These are phyloP conservation scores for Fraxinus xanthoxyloides DNA, from an alignment of 305 asterid genomes.

Conservation along the genomic window DNA sequence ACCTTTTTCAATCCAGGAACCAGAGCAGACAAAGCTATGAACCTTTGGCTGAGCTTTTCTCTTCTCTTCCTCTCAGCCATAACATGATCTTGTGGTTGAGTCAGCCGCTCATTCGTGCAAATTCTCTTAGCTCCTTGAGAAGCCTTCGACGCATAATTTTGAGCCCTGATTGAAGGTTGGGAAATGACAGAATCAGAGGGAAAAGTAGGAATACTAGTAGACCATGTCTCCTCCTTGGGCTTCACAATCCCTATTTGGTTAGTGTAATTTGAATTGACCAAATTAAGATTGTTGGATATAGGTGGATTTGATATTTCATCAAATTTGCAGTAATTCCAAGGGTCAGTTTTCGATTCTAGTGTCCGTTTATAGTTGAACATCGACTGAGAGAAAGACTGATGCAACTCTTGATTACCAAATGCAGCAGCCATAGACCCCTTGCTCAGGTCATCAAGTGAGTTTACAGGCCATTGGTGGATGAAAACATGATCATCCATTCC, in stretches of 20 bases:
- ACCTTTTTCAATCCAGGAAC: conserved; percentile 71
- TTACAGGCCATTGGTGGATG: conserved; percentile 43
- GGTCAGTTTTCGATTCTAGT: conserved; percentile 24
- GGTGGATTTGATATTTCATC: conserved; percentile 23
- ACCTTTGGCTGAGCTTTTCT: conserved; percentile 58
- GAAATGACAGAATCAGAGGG: conserved; percentile 23
- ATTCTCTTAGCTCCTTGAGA: conserved; percentile 49
- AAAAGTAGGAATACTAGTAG: conserved; percentile 20
- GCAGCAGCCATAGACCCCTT: conserved; percentile 24
- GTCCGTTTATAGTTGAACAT: conserved; percentile 34
- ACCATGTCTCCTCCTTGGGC: conserved; percentile 49
- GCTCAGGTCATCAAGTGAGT: conserved; percentile 32
- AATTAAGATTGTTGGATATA: conserved; percentile 9
- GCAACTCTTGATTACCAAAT: conserved; percentile 27
- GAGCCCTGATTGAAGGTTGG: conserved; percentile 21
- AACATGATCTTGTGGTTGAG: conserved; percentile 60
- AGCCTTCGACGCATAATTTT: conserved; percentile 32
- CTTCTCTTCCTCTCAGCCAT: conserved; percentile 64
- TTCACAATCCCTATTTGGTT: conserved; percentile 30
- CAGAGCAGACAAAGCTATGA: conserved; percentile 52
- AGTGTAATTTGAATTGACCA: conserved; percentile 16
- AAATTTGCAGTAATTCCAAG: conserved; percentile 30
- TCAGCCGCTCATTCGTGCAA: conserved; percentile 21
- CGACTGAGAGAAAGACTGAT: conserved; percentile 24
- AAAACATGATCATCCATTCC: conserved; percentile 46